These are phyloP conservation scores for Kluyveromyces sp. DNA, from an alignment of 1,139 yeast species.

Conservation along the genomic window DNA sequence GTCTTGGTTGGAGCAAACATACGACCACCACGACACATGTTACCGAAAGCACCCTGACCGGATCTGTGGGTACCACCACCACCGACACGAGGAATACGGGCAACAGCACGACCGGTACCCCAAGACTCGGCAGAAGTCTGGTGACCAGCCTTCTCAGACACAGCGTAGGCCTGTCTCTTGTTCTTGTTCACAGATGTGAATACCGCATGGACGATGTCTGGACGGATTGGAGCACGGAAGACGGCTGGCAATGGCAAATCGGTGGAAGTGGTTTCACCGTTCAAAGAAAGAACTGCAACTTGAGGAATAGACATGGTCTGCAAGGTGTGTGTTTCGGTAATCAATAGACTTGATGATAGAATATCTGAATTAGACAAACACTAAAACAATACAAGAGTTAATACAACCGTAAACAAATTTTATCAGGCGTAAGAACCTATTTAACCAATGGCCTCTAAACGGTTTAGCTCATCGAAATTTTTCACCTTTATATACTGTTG, in stretches of 20 bases:
- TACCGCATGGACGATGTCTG: slow-evolving; percentile 98
- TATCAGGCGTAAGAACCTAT: too few species aligned
- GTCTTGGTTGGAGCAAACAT: slow-evolving; percentile 99
- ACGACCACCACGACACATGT: slow-evolving; percentile 99
- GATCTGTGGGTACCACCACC: slow-evolving; percentile 99
- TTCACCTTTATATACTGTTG: slow-evolving; percentile 4
- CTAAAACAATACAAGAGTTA: neutral
- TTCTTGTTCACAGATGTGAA: slow-evolving; percentile 98
- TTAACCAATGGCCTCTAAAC: too few species aligned
- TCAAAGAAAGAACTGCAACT: slow-evolving; percentile 86
- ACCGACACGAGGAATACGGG: slow-evolving; percentile 99
- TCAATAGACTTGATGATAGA: slow-evolving; percentile 6
- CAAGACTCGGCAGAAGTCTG: slow-evolving; percentile 99
- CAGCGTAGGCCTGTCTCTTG: slow-evolving; percentile 99
- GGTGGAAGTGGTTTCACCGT: slow-evolving; percentile 81
- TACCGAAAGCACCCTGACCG: slow-evolving; percentile 99
- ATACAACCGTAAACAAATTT: too few species aligned
- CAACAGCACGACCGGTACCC: slow-evolving; percentile 99
- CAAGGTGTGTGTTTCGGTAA: slow-evolving; percentile 1
- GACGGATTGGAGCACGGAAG: slow-evolving; percentile 99
- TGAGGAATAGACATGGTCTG: slow-evolving; percentile 90
- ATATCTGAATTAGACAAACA: neutral
- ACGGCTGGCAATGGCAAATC: slow-evolving; percentile 96
- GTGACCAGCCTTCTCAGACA: slow-evolving; percentile 98
- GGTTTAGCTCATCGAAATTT: slow-evolving; percentile 4